Percentiles rank a stretch among this genome's conserved stretches.
Evolutionary conservation across 306 rosid genomes (phyloP).

Genomic region (Vigna angularis): DNA sequence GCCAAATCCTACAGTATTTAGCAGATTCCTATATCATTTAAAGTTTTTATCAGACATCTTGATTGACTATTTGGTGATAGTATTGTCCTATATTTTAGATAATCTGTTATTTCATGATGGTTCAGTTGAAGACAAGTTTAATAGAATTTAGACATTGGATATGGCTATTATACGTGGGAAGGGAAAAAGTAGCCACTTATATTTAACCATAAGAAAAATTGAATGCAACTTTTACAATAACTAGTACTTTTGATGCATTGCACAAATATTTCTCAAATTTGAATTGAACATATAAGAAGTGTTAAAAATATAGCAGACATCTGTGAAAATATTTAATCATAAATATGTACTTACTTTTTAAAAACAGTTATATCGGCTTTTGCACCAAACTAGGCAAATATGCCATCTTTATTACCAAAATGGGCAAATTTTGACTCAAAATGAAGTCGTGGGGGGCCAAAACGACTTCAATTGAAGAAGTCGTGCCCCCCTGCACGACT

Average conservation of each 20-base stretch:
- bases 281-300: background rate
- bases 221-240: background rate
- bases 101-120: slow-evolving; percentile 3
- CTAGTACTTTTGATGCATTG: background rate
- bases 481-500: too few relatives aligned
- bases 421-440: too few relatives aligned
- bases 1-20: background rate
- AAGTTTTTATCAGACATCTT: slow-evolving; percentile 1
- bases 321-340: background rate
- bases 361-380: too few relatives aligned
- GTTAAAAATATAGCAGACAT: background rate
- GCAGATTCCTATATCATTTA: slow-evolving; percentile 7
- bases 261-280: too few relatives aligned
- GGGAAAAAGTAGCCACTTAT: too few relatives aligned
- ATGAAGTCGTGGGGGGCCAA: too few relatives aligned
- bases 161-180: background rate
- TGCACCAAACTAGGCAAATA: too few relatives aligned
- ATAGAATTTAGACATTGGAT: background rate
- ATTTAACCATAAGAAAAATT: background rate
- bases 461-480: too few relatives aligned
- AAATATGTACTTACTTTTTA: background rate
- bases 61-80: slow-evolving; percentile 37
- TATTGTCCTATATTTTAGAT: slow-evolving; percentile 22
- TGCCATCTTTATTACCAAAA: too few relatives aligned
- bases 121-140: slow-evolving; percentile 9